Percentiles rank a stretch among this genome's conserved stretches.
These are phyloP conservation scores for Verbena officinalis DNA, from an alignment of 257 asterid species.

Conservation along the genomic window DNA sequence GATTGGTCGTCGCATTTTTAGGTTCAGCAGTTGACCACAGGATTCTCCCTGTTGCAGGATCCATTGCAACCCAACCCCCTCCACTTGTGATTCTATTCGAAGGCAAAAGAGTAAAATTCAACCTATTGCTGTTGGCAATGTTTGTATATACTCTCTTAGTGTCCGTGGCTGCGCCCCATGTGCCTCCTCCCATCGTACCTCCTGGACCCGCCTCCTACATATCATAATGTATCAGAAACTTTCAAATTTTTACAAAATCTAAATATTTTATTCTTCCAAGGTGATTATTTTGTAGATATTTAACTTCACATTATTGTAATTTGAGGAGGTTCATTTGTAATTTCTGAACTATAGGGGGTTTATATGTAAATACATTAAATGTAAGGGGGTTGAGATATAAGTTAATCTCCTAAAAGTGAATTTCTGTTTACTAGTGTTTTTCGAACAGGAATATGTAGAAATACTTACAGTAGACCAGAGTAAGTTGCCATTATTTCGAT, in stretches of 20 bases:
- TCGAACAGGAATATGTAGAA: background rate
- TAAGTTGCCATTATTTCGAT: conserved; percentile 41
- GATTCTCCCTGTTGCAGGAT: conserved; percentile 43
- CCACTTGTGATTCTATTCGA: conserved; percentile 39
- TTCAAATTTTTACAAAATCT: background rate
- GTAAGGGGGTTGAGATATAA: too few species aligned
- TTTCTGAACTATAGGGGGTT: too few species aligned
- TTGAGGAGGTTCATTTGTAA: too few species aligned
- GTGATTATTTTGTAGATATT: too few species aligned
- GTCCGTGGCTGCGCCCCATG: conserved; percentile 57
- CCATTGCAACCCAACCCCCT: conserved; percentile 65
- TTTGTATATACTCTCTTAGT: conserved; percentile 40
- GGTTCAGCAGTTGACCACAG: conserved; percentile 63
- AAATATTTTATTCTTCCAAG: too few species aligned
- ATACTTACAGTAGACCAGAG: conserved; percentile 47
- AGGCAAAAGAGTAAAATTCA: conserved; percentile 45
- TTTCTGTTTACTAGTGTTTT: too few species aligned
- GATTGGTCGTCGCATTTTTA: conserved; percentile 40
- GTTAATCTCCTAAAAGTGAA: too few species aligned
- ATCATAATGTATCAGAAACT: background rate
- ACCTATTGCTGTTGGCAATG: conserved; percentile 25
- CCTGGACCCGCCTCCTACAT: conserved; percentile 51
- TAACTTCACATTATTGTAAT: too few species aligned
- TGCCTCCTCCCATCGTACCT: conserved; percentile 41
- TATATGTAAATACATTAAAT: too few species aligned